Conservation (phyloP, 805 yeast species). For the Groenewaldozyma tartarivorans region DNA sequence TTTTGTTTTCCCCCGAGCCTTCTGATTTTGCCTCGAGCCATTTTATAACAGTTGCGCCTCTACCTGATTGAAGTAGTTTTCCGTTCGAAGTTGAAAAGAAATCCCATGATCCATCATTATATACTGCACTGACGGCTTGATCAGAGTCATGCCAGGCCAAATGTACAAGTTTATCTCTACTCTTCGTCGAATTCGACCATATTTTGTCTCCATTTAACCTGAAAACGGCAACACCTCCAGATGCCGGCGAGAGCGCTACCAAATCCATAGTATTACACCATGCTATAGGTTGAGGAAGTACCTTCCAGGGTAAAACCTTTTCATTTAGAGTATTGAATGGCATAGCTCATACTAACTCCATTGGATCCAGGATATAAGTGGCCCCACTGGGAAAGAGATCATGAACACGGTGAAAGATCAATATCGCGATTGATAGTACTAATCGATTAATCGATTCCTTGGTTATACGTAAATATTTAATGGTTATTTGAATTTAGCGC, state of each 20-base stretch:
- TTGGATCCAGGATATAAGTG: no score
- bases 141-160: background rate
- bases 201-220: constrained; percentile 46
- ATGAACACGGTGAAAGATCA: no score
- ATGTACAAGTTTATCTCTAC: constrained; percentile 9
- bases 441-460: no score
- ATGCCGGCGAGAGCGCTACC: constrained; percentile 34
- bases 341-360: background rate
- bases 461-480: no score
- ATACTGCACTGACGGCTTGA: constrained; percentile 33
- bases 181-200: constrained; percentile 36
- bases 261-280: constrained; percentile 46
- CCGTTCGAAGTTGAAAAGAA: constrained; percentile 42
- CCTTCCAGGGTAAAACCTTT: constrained; percentile 12
- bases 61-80: constrained; percentile 24
- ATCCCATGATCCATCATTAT: constrained; percentile 34
- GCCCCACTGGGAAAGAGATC: no score
- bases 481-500: no score
- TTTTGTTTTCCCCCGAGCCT: background rate
- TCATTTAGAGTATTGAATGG: constrained; percentile 6
- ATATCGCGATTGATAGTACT: no score
- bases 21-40: no score
- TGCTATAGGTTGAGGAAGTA: constrained; percentile 20
- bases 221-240: constrained; percentile 44
- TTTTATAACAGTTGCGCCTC: no score